Base-by-base conservation (phyloP, 2,329 filamentous ascomycete genomes). In the Coleophoma eucalyptorum region DNA sequence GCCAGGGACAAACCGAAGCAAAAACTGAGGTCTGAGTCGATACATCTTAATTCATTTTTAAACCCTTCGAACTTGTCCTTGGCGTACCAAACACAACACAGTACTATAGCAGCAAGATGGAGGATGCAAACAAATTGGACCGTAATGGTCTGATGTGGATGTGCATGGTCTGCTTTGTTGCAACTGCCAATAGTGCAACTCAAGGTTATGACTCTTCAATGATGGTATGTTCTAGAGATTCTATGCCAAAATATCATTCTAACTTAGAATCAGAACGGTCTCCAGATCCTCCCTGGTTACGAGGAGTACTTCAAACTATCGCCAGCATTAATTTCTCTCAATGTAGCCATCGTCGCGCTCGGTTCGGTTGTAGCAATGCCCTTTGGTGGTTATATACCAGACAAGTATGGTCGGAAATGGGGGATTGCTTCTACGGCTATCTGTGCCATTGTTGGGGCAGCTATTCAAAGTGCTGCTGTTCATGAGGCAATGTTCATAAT, bases 401-500 rank as follows among this genome's bases (percentile, higher is more conserved):
- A 44, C 16, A 44, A 44, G 31, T 44, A 44, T 26, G 42, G 42
- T 31, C 20, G 42, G 16, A 44, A 44, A 44, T 44, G 42, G 42
- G 42, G 42, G 5, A 44, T 44, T 26, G 42, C 42, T n/a, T n/a
- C 16, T 13, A 44, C 42, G 15, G 42, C 42, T 13, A 31, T 44
- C 20, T 31, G 20, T 5, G 42, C 42, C 58, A 53, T 74, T 8
- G 59, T 74, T 46, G 72, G 72, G 34, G 68, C 70, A 11, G 60
- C 70, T 20, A 66, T 76, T 42, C 67, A 72, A 46, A 63, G 62
- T 4, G 62, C 69, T 2, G 65, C 71, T 1, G 72, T 66, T 51
- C 58, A 57, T 3, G 54, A 70, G 1, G 55, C 69, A 2, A 72
- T 74, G 53, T 69, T 75, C 46, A 62, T 72, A 41, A 63, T 72